These are phyloP conservation scores for Starmerella stellata DNA, from an alignment of 805 yeast species.

Conservation along the genomic window DNA sequence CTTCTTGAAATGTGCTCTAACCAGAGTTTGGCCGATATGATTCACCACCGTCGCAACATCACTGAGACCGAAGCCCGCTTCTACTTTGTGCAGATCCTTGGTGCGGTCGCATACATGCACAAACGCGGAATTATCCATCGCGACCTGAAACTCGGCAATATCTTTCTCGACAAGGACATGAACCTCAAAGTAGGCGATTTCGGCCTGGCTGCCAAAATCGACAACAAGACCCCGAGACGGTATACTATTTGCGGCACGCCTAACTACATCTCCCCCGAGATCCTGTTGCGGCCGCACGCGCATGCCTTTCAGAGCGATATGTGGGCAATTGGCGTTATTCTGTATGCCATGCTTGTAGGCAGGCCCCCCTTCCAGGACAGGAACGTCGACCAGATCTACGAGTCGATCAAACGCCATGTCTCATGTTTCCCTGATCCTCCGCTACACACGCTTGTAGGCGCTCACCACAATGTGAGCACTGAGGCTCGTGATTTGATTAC, in stretches of 20 bases:
- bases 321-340: conserved; percentile 96
- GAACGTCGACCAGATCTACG: conserved; percentile 82
- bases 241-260: conserved; percentile 98
- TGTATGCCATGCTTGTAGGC: conserved; percentile 79
- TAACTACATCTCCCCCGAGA: conserved; percentile 96
- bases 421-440: conserved; percentile 51
- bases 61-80: conserved; percentile 83
- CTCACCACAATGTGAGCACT: conserved; percentile 7
- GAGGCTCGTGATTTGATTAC: conserved; percentile 56
- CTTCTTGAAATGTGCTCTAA: conserved; percentile 87
- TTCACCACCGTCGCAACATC: conserved; percentile 65
- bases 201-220: conserved; percentile 92
- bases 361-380: conserved; percentile 97
- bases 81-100: conserved; percentile 80
- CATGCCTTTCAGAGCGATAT: conserved; percentile 90
- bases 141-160: conserved; percentile 88
- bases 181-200: conserved; percentile 92
- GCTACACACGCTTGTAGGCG: conserved; percentile 30
- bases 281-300: conserved; percentile 47
- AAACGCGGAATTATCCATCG: conserved; percentile 83
- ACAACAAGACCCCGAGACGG: conserved; percentile 51
- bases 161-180: conserved; percentile 85
- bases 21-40: conserved; percentile 82
- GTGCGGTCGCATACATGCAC: conserved; percentile 87
- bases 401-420: conserved; percentile 70